Evolutionary conservation across 1,284 basidiomycete genomes (phyloP).

Genomic region (Microbotryomycetes sp.): DNA sequence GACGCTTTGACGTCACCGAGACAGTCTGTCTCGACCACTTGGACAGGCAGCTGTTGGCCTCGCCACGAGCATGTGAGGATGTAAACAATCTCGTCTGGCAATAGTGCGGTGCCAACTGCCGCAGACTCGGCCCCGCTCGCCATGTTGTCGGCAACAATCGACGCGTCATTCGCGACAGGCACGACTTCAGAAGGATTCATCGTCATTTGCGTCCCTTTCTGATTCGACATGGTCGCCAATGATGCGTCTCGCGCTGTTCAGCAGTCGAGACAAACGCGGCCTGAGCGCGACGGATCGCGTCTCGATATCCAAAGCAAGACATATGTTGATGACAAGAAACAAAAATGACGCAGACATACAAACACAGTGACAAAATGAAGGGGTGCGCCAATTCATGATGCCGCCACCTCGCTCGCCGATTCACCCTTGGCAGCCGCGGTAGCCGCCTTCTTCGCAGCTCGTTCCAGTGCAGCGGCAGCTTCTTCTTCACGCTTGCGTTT

Average conservation of each 20-base stretch:
- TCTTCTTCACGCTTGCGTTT: slow-evolving; percentile 33
- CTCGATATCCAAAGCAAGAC: too few species aligned
- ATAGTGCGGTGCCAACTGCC: neutral
- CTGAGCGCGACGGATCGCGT: too few species aligned
- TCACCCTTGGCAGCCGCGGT: neutral
- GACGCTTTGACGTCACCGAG: slow-evolving; percentile 34
- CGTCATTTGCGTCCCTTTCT: neutral
- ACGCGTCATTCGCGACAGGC: neutral
- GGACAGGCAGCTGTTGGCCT: neutral
- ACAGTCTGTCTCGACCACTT: neutral
- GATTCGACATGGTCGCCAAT: too few species aligned
- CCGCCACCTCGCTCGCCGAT: neutral
- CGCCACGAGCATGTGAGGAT: neutral
- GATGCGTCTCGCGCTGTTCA: too few species aligned
- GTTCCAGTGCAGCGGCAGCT: neutral
- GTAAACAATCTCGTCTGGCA: neutral
- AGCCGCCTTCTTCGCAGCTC: neutral
- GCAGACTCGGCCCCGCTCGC: too few species aligned
- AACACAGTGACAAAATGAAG: too few species aligned
- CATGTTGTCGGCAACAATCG: neutral
- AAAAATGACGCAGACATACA: too few species aligned
- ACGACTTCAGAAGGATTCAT: neutral
- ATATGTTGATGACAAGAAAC: neutral
- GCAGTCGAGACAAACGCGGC: too few species aligned
- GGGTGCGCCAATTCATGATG: too few species aligned